Base-by-base conservation (phyloP, 352 stramenopile genomes). In the Aphanomyces invadans region DNA sequence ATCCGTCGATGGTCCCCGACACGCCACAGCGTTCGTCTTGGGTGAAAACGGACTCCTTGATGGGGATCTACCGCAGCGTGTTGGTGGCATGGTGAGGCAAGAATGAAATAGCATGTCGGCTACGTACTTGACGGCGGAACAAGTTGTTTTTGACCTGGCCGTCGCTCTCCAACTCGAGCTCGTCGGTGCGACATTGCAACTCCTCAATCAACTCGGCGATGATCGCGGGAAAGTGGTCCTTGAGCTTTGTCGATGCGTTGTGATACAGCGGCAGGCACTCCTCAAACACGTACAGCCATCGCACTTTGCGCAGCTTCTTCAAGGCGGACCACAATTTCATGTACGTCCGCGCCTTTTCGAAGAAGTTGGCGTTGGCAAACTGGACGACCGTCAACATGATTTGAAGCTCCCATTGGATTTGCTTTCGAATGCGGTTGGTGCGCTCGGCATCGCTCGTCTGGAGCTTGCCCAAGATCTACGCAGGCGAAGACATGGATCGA, bases 201-300 rank as follows among this genome's bases (percentile, higher is more conserved):
- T 86, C 78, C 51, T 81, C 75, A n/a, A 84, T 56, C n/a, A 86
- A 33, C 29, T 84, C 75, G 1, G 69, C 65, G 51, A 86, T 75
- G 46, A 86, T 81, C 51, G 77, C 78, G 3, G 69, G 31, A 39
- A 86, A 86, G 38, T 64, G 71, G 31, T 71, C 73, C 19, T 66
- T 74, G 3, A 73, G 69, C 2, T 61, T 56, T 2, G 39, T 23
- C 1, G 78, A 54, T 3, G 75, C 73, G 0, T 51, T 71, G 0
- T 69, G 65, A 64, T 70, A 84, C 21, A 73, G 71, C 1, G 70
- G 69, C 59, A 81, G 70, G 54, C 73, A 82, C 39, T 86, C 78
- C 1, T 82, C 69, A 73, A 71, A 79, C 0, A 86, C 73, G 52
- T 60, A 60, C 25, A 60, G 15, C 52, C 52, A 60, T 10, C 31